Evolutionary conservation across 768 basidiomycete species (phyloP), one percentile per base, ranked within the genome.

Genomic region (Xerocomellus dryophilus): DNA sequence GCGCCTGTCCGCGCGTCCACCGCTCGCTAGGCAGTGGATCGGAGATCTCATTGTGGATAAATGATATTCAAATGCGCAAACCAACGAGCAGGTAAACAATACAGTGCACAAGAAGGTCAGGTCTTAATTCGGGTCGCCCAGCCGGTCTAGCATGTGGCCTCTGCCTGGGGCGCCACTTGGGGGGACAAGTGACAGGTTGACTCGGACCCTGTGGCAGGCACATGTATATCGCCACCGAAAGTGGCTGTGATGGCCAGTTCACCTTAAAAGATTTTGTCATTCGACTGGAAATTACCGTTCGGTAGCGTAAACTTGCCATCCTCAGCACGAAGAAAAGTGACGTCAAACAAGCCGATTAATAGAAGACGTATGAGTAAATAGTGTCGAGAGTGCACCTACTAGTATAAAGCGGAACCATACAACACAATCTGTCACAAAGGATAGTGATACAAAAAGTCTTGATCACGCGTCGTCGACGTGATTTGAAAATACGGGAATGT

Each of bases 391-490:
- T 71, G 64, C 63, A 72, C 70, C 65, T 69, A 71, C 65, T 69
- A 71, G 51, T 59, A 52, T 71, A 72, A 60, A 60, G 60, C 48
- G 59, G 57, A 60, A 58, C 51, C 63, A 60, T 62, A 64, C 61
- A 60, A 38, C 56, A 38, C 51, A 56, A 52, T 67, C 65, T n/a
- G n/a, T n/a, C 3, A 36, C 57, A 57, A 60, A 59, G 61, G 49
- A 58, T 70, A 71, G 63, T 61, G 69, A 71, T 71, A 71, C 69
- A 71, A 44, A 66, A 59, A 54, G 53, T 50, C 46, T 64, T 54
- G 51, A 59, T 60, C 71, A 59, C 61, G 54, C 54, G 50, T 57
- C 46, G 44, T 55, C 48, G 53, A 63, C 43, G 61, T 60, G 64
- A 64, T 59, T 63, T 59, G 66, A 56, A 61, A 61, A 70, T 61